Evolutionary conservation across 148 eudicot species (phyloP).

Genomic region (Rhododendron simsii): DNA sequence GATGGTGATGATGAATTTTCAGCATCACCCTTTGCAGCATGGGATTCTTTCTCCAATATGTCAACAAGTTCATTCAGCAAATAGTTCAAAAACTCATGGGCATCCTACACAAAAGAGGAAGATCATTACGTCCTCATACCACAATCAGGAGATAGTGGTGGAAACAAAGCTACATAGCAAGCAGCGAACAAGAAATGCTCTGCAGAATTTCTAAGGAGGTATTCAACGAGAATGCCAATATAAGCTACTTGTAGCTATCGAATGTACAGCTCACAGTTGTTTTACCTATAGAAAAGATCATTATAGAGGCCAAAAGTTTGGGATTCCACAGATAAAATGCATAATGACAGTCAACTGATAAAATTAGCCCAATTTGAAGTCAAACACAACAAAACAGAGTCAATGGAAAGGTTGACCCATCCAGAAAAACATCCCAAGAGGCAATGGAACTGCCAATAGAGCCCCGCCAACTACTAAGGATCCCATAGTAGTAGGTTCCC

Average conservation of each 20-base stretch:
- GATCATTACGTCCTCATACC: background rate
- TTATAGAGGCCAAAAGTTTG: background rate
- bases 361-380: background rate
- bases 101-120: slow-evolving; percentile 50
- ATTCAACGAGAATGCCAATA: background rate
- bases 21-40: slow-evolving; percentile 36
- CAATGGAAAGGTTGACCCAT: background rate
- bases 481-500: background rate
- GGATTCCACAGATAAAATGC: background rate
- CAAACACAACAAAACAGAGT: background rate
- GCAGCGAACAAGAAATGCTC: background rate
- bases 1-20: slow-evolving; percentile 38
- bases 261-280: background rate
- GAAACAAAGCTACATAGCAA: background rate
- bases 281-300: too few relatives aligned
- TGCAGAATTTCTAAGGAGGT: background rate
- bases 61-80: slow-evolving; percentile 85
- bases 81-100: slow-evolving; percentile 89
- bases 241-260: too few relatives aligned
- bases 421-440: slow-evolving; percentile 4
- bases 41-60: slow-evolving; percentile 84
- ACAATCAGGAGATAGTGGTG: background rate
- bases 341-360: background rate
- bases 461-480: background rate
- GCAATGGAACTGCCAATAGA: background rate